Percentiles rank a stretch among this genome's conserved stretches.
Conservation (phyloP, 345 rosid species). For the Corchorus capsularis region DNA sequence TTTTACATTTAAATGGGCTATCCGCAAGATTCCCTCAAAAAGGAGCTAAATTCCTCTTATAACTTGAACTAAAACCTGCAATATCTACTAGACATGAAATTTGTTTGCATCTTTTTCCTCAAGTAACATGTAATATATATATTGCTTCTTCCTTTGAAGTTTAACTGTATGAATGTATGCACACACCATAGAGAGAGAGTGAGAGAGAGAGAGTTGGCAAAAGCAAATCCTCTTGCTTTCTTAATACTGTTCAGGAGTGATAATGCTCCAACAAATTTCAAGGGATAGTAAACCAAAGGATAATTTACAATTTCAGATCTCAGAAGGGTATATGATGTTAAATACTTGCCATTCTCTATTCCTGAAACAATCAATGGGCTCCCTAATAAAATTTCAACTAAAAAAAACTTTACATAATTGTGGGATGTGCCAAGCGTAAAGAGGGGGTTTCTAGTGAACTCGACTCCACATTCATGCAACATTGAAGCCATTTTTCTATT, state of each 20-base stretch:
- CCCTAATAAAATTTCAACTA: background rate
- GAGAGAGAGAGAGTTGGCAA: background rate
- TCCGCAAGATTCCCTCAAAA: too few species aligned
- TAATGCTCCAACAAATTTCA: background rate
- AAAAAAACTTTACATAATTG: slow-evolving; percentile 1
- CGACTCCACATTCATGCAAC: slow-evolving; percentile 11
- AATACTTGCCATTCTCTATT: background rate
- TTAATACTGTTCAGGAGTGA: background rate
- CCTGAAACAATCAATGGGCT: background rate
- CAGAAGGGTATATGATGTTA: background rate
- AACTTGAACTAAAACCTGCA: background rate
- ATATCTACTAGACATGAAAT: background rate
- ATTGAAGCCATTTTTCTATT: background rate
- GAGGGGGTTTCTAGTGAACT: slow-evolving; percentile 20
- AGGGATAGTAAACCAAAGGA: background rate
- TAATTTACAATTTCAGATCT: slow-evolving; percentile 6
- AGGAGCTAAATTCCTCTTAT: too few species aligned
- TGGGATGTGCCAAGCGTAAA: background rate
- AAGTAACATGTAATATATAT: background rate
- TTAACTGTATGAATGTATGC: too few species aligned
- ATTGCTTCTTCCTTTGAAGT: too few species aligned
- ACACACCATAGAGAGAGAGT: background rate
- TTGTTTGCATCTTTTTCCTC: background rate
- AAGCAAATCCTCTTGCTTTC: background rate
- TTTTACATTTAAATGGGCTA: background rate